Evolutionary conservation across 768 basidiomycete genomes (phyloP).

Genomic region (Lyophyllum decastes): DNA sequence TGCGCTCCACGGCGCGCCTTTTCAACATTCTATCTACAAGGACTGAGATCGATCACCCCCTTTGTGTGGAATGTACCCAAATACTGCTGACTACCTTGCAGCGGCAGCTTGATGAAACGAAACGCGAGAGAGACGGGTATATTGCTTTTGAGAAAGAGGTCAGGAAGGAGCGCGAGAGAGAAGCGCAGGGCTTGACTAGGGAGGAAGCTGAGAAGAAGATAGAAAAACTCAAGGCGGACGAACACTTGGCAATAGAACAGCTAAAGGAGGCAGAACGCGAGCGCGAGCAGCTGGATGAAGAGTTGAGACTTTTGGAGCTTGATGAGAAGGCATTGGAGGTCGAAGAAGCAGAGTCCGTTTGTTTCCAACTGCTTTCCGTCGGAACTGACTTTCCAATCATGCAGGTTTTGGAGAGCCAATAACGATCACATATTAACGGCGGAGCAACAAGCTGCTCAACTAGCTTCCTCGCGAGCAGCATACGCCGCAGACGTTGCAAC

Average conservation of each 20-base stretch:
- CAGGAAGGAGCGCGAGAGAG: constrained; percentile 77
- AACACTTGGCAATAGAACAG: constrained; percentile 70
- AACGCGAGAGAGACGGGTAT: constrained; percentile 90
- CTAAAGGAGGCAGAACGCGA: constrained; percentile 77
- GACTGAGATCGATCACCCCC: constrained; percentile 86
- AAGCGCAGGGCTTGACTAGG: constrained; percentile 56
- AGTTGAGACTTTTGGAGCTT: constrained; percentile 66
- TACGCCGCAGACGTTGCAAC: constrained; percentile 77
- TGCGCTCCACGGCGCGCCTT: constrained; percentile 72
- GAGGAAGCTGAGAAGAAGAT: constrained; percentile 76
- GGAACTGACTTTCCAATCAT: constrained; percentile 11
- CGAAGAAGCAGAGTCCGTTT: constrained; percentile 81
- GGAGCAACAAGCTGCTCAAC: constrained; percentile 67
- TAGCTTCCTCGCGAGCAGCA: constrained; percentile 73
- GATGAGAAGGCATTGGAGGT: constrained; percentile 79
- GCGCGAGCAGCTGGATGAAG: constrained; percentile 71
- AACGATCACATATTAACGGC: constrained; percentile 69
- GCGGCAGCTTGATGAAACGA: constrained; percentile 84
- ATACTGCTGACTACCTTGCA: constrained; percentile 75
- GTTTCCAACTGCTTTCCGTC: background rate
- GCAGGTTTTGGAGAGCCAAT: constrained; percentile 81
- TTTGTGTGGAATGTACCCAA: constrained; percentile 94
- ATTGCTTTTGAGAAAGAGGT: constrained; percentile 91
- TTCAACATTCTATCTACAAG: constrained; percentile 77
- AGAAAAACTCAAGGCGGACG: constrained; percentile 68